Percentiles rank a stretch among this genome's conserved stretches.
Evolutionary conservation across 805 yeast genomes (phyloP).

Genomic region (Debaryomyces prosopidis): DNA sequence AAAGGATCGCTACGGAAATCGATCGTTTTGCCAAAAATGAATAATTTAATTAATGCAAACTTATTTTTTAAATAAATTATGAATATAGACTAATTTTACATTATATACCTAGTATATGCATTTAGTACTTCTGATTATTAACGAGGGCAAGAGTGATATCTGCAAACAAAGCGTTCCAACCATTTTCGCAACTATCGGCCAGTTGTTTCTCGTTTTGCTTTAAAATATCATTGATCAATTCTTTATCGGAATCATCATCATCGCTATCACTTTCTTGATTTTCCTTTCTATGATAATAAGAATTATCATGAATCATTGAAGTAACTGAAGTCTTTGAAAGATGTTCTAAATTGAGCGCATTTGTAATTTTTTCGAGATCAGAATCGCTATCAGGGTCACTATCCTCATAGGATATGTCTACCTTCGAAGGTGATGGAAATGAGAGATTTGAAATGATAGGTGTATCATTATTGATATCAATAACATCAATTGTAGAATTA

Average conservation of each 20-base stretch:
- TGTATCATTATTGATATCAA: not conserved
- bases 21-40: constrained; percentile 35
- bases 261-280: not conserved
- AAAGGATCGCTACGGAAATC: constrained; percentile 42
- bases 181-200: not conserved
- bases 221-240: constrained; percentile 15
- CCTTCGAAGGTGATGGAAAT: not conserved
- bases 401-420: constrained; percentile 5
- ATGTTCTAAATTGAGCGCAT: not conserved
- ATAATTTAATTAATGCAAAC: not conserved
- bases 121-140: not conserved
- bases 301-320: constrained; percentile 1
- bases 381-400: constrained; percentile 22
- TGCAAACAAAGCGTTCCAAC: constrained; percentile 10
- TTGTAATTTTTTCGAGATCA: constrained; percentile 17
- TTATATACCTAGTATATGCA: not conserved
- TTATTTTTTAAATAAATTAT: not conserved
- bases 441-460: not conserved
- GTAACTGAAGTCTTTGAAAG: not conserved
- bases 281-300: not conserved
- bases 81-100: too few species aligned
- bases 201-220: not conserved
- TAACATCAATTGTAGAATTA: not conserved
- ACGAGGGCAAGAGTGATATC: constrained; percentile 17
- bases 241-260: constrained; percentile 21